Evolutionary conservation across 345 rosid genomes (phyloP).

Genomic region (Raphanus sativus): DNA sequence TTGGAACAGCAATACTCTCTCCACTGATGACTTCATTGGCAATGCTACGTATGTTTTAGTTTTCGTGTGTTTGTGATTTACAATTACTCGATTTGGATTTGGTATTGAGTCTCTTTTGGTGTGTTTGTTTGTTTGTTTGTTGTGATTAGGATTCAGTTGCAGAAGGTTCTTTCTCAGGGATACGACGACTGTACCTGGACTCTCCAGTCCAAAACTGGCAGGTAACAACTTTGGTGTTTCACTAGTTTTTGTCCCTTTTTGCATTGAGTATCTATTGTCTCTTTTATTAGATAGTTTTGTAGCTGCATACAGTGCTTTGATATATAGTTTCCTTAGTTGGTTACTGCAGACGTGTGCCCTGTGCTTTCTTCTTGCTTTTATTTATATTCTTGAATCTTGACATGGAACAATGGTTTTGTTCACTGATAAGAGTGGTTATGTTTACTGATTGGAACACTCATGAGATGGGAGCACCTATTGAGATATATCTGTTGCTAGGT

Average conservation of each 20-base stretch:
- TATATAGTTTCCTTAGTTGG: background rate
- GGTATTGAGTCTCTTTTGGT: background rate
- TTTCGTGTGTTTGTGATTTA: background rate
- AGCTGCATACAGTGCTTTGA: background rate
- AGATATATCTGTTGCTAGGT: background rate
- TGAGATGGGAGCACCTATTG: background rate
- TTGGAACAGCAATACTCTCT: conserved; percentile 77
- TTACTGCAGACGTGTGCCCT: background rate
- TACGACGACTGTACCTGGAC: conserved; percentile 79
- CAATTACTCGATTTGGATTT: background rate
- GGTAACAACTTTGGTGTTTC: conserved; percentile 41
- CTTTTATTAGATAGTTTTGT: background rate
- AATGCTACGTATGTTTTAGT: conserved; percentile 62
- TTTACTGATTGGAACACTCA: too few relatives aligned
- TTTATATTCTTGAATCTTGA: background rate
- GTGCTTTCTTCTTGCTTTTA: background rate
- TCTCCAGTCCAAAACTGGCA: conserved; percentile 76
- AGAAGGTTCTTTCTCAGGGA: conserved; percentile 72
- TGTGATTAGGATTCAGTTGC: conserved; percentile 65
- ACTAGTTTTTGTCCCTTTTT: background rate
- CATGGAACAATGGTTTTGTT: background rate
- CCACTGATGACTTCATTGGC: conserved; percentile 78
- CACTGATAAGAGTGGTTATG: background rate
- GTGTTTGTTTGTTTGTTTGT: conserved; percentile 9
- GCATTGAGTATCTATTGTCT: background rate